Evolutionary conservation across 2,329 filamentous ascomycete species (phyloP), one percentile per base, ranked within the genome.

Genomic region (Domatiomyces catenatus): DNA sequence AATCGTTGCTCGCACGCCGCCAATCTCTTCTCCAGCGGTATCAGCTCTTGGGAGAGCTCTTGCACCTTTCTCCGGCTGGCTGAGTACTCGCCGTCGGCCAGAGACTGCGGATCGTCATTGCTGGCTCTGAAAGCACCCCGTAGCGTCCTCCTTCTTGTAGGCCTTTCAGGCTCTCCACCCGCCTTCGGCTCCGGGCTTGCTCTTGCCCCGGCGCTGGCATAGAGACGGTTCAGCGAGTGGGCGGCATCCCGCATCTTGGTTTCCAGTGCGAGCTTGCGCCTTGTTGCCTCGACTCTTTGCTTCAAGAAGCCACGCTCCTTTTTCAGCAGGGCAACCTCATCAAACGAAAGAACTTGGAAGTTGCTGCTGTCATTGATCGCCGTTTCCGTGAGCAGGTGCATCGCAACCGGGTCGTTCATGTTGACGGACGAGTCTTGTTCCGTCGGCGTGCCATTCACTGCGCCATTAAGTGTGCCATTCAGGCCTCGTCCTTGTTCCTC

Each of bases 191-290:
- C 66, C 53, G 67, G 65, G 60, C 70, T 75, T 53, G 65, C 67
- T 47, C 68, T 72, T 56, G 76, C 75, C n/a, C 71, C 72, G 32
- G 75, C 74, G n/a, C 80, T 75, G 7, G 78, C 78, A 63, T 93
- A 87, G 26, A 98, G 73, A 60, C 84, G 82, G 52, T 83, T 82
- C 67, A 98, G 81, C 42, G 88, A 94, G 56, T 83, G 78, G 8
- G 92, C 87, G 1, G 92, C 92, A 74, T 96, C 90, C 60, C 88
- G 84, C 60, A 95, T 87, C 70, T 96, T 98, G 50, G 81, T 84
- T 66, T 98, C 92, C 45, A 96, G 80, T 28, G 82, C 81, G 39
- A 98, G 75, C 67, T 90, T 94, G 53, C 86, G 79, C 58, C 83
- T 80, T 18, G 86, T 81, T 39, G 86, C 82, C 55, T 90, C 85